phyloP scores from a whole-genome alignment of 148 eudicot species.

The Amaranthus palmeri region DNA sequence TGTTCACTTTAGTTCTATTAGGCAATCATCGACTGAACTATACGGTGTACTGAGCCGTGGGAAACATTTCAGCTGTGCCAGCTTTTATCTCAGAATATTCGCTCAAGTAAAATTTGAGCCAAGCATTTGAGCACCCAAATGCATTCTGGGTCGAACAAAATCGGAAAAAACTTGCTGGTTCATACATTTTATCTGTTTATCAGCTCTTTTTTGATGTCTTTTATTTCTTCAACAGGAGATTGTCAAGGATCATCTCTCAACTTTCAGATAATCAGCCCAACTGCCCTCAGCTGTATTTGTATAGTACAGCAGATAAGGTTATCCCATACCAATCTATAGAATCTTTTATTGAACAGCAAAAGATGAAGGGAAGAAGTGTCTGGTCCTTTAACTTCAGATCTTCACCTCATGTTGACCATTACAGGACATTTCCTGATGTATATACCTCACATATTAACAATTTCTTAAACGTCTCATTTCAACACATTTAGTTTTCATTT shows the following conservation, averaged over 20 bases:
- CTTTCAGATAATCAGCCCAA: constrained; percentile 60
- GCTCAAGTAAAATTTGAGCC: too few relatives aligned
- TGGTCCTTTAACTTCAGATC: constrained; percentile 55
- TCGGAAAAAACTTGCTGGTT: too few relatives aligned
- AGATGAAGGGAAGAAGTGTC: constrained; percentile 55
- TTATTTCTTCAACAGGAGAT: constrained; percentile 48
- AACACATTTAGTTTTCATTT: neutral
- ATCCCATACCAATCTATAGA: constrained; percentile 63
- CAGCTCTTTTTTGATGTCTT: neutral
- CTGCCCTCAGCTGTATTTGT: constrained; percentile 91
- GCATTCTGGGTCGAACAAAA: too few relatives aligned
- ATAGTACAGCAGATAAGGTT: constrained; percentile 84
- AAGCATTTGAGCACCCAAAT: too few relatives aligned
- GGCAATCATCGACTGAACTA: too few relatives aligned
- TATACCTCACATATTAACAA: constrained; percentile 51
- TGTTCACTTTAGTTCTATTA: neutral
- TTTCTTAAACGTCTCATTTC: constrained; percentile 48
- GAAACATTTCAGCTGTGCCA: too few relatives aligned
- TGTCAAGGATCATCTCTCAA: constrained; percentile 37
- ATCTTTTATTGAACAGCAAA: constrained; percentile 62
- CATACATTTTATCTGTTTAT: too few relatives aligned
- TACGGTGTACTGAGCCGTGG: too few relatives aligned
- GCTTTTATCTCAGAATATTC: too few relatives aligned
- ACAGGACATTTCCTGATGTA: constrained; percentile 60
- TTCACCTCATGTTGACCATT: constrained; percentile 95